Evolutionary conservation across 1,139 yeast species (phyloP).

Genomic region (Hyphopichia buzzinii): DNA sequence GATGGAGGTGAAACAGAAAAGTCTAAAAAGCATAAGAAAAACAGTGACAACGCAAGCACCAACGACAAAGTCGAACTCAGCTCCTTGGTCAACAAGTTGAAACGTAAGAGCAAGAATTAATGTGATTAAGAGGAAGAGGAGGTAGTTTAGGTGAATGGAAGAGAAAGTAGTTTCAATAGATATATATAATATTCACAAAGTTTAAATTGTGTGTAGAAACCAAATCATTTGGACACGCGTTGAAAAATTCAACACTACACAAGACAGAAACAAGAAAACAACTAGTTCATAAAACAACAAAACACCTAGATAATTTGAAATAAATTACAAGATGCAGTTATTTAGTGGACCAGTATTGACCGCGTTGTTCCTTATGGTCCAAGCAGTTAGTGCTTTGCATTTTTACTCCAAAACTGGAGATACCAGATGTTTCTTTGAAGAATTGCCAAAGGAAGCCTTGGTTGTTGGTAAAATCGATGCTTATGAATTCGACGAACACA

Average conservation of each 20-base stretch:
- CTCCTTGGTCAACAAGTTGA: constrained; percentile 4
- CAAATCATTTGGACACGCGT: constrained; percentile 2
- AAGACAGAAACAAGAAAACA: no score
- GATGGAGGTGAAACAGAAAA: constrained; percentile 9
- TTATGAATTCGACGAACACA: constrained; percentile 31
- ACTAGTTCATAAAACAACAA: no score
- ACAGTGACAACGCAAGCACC: neutral
- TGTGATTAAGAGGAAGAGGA: neutral
- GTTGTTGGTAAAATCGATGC: constrained; percentile 48
- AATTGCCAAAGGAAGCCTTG: constrained; percentile 40
- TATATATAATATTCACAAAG: no score
- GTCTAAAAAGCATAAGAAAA: constrained; percentile 14
- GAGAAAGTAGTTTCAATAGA: no score
- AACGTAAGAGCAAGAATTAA: constrained; percentile 3
- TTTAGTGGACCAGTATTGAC: constrained; percentile 10
- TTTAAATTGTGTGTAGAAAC: neutral
- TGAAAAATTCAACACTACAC: neutral
- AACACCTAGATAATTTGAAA: no score
- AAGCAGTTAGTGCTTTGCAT: constrained; percentile 34
- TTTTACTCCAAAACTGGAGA: constrained; percentile 47
- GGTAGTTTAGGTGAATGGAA: neutral
- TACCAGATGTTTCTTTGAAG: constrained; percentile 47
- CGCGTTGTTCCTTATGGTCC: constrained; percentile 14
- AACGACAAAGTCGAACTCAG: constrained; percentile 2
- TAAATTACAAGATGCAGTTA: constrained; percentile 6